Conservation (phyloP, 768 basidiomycete genomes). For the Tylopilus vinaceipallidus region DNA sequence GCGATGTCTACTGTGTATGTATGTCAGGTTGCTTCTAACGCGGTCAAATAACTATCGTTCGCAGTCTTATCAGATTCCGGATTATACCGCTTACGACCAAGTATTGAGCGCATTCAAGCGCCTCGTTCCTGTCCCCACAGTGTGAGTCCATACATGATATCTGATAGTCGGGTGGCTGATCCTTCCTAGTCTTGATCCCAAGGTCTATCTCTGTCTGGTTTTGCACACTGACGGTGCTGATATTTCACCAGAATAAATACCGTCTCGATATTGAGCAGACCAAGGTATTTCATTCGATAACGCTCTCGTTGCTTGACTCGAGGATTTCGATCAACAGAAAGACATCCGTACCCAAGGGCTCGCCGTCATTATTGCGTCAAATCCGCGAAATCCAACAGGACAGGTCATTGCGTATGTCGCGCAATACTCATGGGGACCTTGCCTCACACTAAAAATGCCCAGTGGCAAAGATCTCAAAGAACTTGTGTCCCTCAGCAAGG, state of each 20-base stretch:
- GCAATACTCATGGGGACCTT: neutral
- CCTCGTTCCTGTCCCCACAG: conserved; percentile 87
- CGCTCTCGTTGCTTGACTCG: conserved; percentile 1
- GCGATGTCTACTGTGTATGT: conserved; percentile 80
- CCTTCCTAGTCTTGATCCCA: conserved; percentile 43
- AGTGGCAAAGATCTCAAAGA: conserved; percentile 81
- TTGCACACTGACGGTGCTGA: conserved; percentile 5
- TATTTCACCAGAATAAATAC: conserved; percentile 54
- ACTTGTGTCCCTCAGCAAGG: conserved; percentile 68
- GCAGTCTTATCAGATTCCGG: conserved; percentile 86
- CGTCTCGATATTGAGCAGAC: conserved; percentile 77
- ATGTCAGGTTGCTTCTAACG: neutral
- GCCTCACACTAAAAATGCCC: conserved; percentile 8
- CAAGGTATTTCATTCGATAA: conserved; percentile 42
- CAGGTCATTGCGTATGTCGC: conserved; percentile 65
- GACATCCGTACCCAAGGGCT: conserved; percentile 84
- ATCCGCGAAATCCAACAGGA: conserved; percentile 97
- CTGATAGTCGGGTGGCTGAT: conserved; percentile 1
- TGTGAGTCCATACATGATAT: conserved; percentile 45
- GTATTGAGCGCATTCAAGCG: conserved; percentile 83
- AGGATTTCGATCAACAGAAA: conserved; percentile 39
- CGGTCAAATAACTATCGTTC: neutral
- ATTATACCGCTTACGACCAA: conserved; percentile 89
- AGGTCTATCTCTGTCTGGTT: conserved; percentile 27
- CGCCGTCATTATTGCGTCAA: conserved; percentile 83